A percentile compares a stretch with the other conserved stretches of the same genome.
Evolutionary conservation across 257 asterid species (phyloP).

Genomic region (Jacaranda copaia): DNA sequence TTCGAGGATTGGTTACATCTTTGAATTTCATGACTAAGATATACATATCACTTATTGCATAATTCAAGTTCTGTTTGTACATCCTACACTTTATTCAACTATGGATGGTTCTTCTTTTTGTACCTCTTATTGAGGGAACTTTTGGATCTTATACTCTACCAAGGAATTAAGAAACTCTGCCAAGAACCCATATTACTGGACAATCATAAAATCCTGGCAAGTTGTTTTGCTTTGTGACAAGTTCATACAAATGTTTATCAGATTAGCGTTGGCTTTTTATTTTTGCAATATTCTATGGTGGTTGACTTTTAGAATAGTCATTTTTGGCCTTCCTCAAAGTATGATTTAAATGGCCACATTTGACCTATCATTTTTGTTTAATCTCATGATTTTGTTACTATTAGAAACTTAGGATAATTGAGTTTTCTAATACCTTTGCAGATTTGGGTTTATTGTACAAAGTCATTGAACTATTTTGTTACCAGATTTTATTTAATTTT

Average conservation of each 20-base stretch:
- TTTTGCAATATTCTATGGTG: slow-evolving; percentile 34
- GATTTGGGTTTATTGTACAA: slow-evolving; percentile 29
- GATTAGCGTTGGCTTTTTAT: slow-evolving; percentile 19
- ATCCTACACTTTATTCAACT: no score
- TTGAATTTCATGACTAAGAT: no score
- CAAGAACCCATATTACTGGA: slow-evolving; percentile 26
- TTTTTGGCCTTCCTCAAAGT: slow-evolving; percentile 36
- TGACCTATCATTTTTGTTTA: slow-evolving; percentile 52
- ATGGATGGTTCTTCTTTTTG: no score
- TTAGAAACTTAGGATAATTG: slow-evolving; percentile 33
- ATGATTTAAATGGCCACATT: slow-evolving; percentile 45
- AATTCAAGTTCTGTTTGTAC: no score
- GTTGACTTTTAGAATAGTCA: slow-evolving; percentile 37
- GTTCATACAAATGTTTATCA: slow-evolving; percentile 40
- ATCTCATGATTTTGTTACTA: slow-evolving; percentile 22
- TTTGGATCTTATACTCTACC: no score
- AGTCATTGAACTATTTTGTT: slow-evolving; percentile 44
- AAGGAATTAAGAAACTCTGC: neutral
- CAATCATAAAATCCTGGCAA: slow-evolving; percentile 50
- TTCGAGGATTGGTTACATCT: no score
- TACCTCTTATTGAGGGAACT: no score
- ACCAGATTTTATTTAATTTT: slow-evolving; percentile 35
- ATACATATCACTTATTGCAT: no score
- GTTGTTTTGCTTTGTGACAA: slow-evolving; percentile 23
- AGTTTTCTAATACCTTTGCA: slow-evolving; percentile 24